Evolutionary conservation across 352 stramenopile species (phyloP).

Genomic region (Phytophthora citricola): DNA sequence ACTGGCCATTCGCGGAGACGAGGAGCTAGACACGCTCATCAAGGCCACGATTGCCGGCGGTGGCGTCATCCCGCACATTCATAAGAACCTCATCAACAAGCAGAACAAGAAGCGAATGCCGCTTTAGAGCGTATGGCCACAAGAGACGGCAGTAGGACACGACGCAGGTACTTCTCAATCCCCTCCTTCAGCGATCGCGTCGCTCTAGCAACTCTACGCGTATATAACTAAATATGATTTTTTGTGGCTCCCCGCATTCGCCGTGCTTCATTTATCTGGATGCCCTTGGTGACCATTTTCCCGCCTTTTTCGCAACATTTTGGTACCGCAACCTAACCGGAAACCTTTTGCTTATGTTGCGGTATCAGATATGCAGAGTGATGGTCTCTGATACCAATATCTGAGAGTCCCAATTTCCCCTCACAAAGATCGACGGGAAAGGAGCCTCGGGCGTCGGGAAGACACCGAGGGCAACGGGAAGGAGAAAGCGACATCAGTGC

Average conservation of each 20-base stretch:
- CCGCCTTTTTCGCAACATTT: constrained; percentile 17
- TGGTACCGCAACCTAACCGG: background rate
- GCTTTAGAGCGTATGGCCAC: constrained; percentile 45
- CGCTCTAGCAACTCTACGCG: constrained; percentile 11
- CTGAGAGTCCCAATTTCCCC: background rate
- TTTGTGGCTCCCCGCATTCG: constrained; percentile 7
- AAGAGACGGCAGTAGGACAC: constrained; percentile 3
- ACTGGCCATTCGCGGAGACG: constrained; percentile 99
- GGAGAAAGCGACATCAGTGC: background rate
- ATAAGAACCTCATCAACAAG: constrained; percentile 99
- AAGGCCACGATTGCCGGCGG: constrained; percentile 99
- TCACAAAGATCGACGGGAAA: constrained; percentile 30
- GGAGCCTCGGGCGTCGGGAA: constrained; percentile 12
- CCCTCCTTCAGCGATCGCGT: constrained; percentile 11
- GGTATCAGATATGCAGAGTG: too few relatives aligned
- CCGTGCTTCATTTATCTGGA: background rate
- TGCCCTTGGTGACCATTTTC: constrained; percentile 13
- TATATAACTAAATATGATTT: constrained; percentile 53
- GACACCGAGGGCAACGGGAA: constrained; percentile 2
- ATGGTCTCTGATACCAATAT: too few relatives aligned
- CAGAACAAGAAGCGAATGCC: constrained; percentile 88
- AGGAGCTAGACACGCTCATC: constrained; percentile 99
- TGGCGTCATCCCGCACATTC: constrained; percentile 99
- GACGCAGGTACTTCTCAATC: constrained; percentile 7
- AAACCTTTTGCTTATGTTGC: too few relatives aligned